Percentiles rank a stretch among this genome's conserved stretches.
Evolutionary conservation across 169 alveolate genomes (phyloP).

Genomic region (Eimeria nieschulzi): DNA sequence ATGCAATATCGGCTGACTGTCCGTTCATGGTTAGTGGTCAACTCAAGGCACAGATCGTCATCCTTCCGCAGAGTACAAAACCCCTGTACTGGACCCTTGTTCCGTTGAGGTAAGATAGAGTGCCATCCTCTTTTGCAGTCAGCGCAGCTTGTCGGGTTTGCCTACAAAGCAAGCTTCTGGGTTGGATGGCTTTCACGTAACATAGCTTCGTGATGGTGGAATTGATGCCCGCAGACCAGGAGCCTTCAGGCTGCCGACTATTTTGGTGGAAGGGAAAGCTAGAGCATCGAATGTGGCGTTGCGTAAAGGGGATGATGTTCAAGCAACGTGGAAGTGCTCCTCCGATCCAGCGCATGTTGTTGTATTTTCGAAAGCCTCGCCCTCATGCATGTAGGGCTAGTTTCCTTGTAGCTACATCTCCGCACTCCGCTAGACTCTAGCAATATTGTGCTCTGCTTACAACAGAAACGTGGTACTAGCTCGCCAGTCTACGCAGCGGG

Average conservation of each 20-base stretch:
- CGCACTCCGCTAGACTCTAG: too few species aligned
- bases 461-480: too few species aligned
- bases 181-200: too few species aligned
- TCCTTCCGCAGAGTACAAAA: constrained; percentile 35
- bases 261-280: constrained; percentile 40
- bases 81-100: constrained; percentile 50
- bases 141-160: too few species aligned
- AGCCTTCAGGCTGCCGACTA: constrained; percentile 41
- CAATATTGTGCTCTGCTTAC: too few species aligned
- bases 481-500: too few species aligned
- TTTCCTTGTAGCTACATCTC: too few species aligned
- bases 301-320: constrained; percentile 8
- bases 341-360: constrained; percentile 59
- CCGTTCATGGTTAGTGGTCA: constrained; percentile 56
- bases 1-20: constrained; percentile 6
- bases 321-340: constrained; percentile 25
- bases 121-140: too few species aligned
- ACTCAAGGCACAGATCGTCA: constrained; percentile 53
- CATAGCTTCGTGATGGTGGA: not conserved
- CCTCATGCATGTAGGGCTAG: not conserved
- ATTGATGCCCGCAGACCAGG: constrained; percentile 36
- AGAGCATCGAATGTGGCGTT: not conserved
- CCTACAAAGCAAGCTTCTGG: too few species aligned
- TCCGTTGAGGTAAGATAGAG: constrained; percentile 34
- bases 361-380: constrained; percentile 21